phyloP scores from a whole-genome alignment of 192 early-diverging fungal genomes.

The Coemansia sp. region DNA sequence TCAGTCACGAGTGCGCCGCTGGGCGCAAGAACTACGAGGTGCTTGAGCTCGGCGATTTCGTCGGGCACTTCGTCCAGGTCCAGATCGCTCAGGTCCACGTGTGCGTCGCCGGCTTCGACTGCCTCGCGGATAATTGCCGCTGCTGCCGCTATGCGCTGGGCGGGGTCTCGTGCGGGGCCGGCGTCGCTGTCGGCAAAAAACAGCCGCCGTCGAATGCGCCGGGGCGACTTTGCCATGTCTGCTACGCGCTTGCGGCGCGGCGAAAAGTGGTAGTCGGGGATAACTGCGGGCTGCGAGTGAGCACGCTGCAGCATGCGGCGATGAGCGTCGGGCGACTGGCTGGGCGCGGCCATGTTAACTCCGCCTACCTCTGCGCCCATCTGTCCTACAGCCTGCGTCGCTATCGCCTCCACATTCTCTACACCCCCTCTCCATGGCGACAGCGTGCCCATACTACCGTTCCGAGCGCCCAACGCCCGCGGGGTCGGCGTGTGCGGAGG shows the following conservation, averaged over 20 bases:
- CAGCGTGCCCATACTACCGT: slow-evolving; percentile 26
- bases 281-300: slow-evolving; percentile 26
- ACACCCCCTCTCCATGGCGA: no score
- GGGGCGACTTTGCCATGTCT: slow-evolving; percentile 30
- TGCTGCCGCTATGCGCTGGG: slow-evolving; percentile 14
- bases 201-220: slow-evolving; percentile 47
- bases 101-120: slow-evolving; percentile 44
- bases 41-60: slow-evolving; percentile 53
- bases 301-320: slow-evolving; percentile 39
- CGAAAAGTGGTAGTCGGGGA: background rate
- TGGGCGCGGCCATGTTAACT: slow-evolving; percentile 4
- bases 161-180: slow-evolving; percentile 14
- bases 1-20: slow-evolving; percentile 38
- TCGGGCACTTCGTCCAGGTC: slow-evolving; percentile 43
- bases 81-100: slow-evolving; percentile 56
- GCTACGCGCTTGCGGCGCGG: slow-evolving; percentile 15
- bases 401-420: background rate
- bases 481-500: slow-evolving; percentile 19
- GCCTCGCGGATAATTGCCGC: slow-evolving; percentile 47
- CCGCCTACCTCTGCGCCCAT: background rate
- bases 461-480: slow-evolving; percentile 33
- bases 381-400: background rate
- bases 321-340: slow-evolving; percentile 31
- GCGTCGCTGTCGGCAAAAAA: slow-evolving; percentile 49
- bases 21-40: slow-evolving; percentile 50